phyloP scores from a whole-genome alignment of 129 eudicot species.

The Cynara cardunculus region DNA sequence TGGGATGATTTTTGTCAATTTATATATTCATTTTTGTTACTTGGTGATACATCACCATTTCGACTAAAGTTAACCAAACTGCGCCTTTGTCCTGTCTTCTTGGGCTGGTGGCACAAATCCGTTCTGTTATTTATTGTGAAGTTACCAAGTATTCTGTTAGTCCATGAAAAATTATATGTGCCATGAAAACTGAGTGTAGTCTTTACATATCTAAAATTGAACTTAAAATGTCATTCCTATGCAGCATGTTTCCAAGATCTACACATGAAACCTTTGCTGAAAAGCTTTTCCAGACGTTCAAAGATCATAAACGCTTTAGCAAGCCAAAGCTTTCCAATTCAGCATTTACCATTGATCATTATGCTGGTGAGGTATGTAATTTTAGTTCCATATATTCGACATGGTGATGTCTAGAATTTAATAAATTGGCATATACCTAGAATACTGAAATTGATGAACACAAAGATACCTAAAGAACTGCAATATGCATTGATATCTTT shows the following conservation, averaged over 20 bases:
- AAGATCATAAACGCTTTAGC: slow-evolving; percentile 67
- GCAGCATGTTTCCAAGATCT: slow-evolving; percentile 94
- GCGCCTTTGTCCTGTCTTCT: neutral
- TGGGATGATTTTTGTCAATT: neutral
- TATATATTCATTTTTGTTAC: neutral
- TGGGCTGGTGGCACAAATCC: neutral
- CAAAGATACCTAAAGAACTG: neutral
- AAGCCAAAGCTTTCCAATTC: slow-evolving; percentile 86
- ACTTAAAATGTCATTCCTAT: slow-evolving; percentile 1
- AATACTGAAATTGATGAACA: neutral
- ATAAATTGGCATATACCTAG: neutral
- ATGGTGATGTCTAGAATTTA: neutral
- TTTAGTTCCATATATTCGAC: slow-evolving; percentile 7
- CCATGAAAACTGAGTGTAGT: neutral
- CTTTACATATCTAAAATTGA: neutral
- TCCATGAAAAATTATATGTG: neutral
- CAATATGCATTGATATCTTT: neutral
- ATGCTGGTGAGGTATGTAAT: slow-evolving; percentile 84
- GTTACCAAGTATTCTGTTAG: neutral
- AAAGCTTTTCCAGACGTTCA: slow-evolving; percentile 88
- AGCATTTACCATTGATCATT: slow-evolving; percentile 79
- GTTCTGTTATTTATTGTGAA: neutral
- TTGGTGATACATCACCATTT: slow-evolving; percentile 12
- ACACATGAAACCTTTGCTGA: slow-evolving; percentile 92
- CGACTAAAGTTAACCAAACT: neutral